phyloP scores from a whole-genome alignment of 768 basidiomycete species.

The Mycena filopes region DNA sequence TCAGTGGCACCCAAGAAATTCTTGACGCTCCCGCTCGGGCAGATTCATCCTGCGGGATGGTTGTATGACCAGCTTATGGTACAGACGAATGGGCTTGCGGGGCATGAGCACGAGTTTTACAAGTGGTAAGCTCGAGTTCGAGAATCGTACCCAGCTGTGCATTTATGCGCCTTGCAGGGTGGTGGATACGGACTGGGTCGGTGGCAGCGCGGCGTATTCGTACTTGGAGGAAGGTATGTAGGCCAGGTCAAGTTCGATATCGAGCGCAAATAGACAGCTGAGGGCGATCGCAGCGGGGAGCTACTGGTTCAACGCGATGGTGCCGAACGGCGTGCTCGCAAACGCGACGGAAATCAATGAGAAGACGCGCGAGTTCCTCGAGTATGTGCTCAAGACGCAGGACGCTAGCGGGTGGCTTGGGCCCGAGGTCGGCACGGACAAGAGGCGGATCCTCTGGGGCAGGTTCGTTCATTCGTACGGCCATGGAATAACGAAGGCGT shows the following conservation, averaged over 20 bases:
- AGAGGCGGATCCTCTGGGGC: constrained; percentile 65
- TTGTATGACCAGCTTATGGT: constrained; percentile 51
- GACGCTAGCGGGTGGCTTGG: constrained; percentile 67
- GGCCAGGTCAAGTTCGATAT: background rate
- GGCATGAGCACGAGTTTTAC: constrained; percentile 58
- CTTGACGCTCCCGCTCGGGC: constrained; percentile 51
- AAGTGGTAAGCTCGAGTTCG: constrained; percentile 40
- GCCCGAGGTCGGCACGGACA: constrained; percentile 62
- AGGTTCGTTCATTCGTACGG: constrained; percentile 43
- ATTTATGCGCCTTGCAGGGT: constrained; percentile 39
- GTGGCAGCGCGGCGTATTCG: constrained; percentile 53
- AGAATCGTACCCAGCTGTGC: background rate
- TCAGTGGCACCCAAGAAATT: constrained; percentile 56
- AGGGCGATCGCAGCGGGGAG: background rate
- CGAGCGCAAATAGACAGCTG: too few species aligned
- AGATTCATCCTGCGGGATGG: constrained; percentile 54
- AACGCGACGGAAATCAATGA: constrained; percentile 56
- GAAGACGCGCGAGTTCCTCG: constrained; percentile 59
- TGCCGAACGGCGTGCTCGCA: constrained; percentile 60
- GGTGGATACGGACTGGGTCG: constrained; percentile 55
- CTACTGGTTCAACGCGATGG: constrained; percentile 54
- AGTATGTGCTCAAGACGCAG: constrained; percentile 62
- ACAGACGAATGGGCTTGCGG: constrained; percentile 55
- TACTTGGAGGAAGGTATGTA: constrained; percentile 57
- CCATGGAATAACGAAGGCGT: background rate